phyloP scores from a whole-genome alignment of 257 asterid species.

The Capsicum chinense region DNA sequence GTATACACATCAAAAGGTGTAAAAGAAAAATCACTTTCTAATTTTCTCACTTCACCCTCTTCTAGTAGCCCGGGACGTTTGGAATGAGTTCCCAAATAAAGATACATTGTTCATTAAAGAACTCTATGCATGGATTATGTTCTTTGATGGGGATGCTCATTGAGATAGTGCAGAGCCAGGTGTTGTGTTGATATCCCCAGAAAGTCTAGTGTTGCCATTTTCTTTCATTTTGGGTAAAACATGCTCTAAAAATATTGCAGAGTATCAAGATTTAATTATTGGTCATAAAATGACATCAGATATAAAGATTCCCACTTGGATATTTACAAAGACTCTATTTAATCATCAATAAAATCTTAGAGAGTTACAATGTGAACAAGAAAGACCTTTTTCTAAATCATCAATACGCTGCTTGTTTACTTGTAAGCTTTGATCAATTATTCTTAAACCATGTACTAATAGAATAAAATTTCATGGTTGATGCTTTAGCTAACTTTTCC shows the following conservation, averaged over 20 bases:
- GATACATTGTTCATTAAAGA: neutral
- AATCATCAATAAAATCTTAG: neutral
- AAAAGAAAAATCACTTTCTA: neutral
- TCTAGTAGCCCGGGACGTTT: neutral
- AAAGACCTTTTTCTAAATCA: neutral
- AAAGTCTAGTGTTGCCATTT: neutral
- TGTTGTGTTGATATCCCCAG: neutral
- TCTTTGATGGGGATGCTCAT: neutral
- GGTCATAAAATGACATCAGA: neutral
- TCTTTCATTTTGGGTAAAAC: neutral
- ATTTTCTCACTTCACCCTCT: neutral
- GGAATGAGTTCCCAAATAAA: neutral
- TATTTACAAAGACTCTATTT: neutral
- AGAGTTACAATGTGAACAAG: neutral
- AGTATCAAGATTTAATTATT: constrained; percentile 16
- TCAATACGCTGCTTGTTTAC: neutral
- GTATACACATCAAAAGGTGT: neutral
- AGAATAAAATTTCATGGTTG: neutral
- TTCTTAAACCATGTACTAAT: neutral
- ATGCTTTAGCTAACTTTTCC: neutral
- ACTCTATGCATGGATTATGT: neutral
- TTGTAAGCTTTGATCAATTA: neutral
- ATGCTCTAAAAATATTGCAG: neutral
- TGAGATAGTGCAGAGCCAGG: neutral
- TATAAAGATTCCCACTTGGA: neutral